Percentiles rank a stretch among this genome's conserved stretches.
These are phyloP conservation scores for Penium margaritaceum DNA, from an alignment of 139 green algal species.

Conservation along the genomic window DNA sequence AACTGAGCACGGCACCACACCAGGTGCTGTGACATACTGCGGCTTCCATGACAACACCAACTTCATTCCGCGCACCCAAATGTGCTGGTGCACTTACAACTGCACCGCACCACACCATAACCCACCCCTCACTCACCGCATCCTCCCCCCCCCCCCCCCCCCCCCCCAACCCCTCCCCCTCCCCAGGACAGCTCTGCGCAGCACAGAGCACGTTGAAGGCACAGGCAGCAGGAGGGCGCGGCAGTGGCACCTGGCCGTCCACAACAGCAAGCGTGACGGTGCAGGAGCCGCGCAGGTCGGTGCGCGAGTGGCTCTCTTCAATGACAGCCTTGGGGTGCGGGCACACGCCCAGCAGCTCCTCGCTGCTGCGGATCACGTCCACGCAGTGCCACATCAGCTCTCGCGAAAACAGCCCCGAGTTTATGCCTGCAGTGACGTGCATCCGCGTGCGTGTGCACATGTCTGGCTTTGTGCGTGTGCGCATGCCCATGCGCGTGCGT, in stretches of 20 bases:
- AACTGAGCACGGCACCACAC: too few species aligned
- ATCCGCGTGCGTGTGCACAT: too few species aligned
- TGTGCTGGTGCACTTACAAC: background rate
- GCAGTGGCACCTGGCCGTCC: constrained; percentile 3
- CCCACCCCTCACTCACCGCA: background rate
- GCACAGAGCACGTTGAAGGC: background rate
- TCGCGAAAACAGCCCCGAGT: constrained; percentile 33
- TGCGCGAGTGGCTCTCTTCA: constrained; percentile 34
- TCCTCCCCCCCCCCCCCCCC: background rate
- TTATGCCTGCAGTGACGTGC: too few species aligned
- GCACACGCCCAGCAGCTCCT: constrained; percentile 5
- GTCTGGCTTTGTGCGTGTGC: too few species aligned
- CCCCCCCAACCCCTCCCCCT: background rate
- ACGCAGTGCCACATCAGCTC: constrained; percentile 37
- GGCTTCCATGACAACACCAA: too few species aligned
- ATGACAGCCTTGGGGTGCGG: constrained; percentile 25
- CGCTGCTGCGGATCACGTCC: constrained; percentile 9
- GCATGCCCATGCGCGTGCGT: too few species aligned
- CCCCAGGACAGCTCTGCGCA: too few species aligned
- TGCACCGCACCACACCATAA: background rate
- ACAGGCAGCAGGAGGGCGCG: too few species aligned
- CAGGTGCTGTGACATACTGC: too few species aligned
- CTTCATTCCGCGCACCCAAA: background rate
- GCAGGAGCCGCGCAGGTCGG: constrained; percentile 19
- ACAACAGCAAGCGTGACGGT: constrained; percentile 22